Evolutionary conservation across 2,329 filamentous ascomycete genomes (phyloP), one percentile per base, ranked within the genome.

Genomic region (Alternaria brassicae): DNA sequence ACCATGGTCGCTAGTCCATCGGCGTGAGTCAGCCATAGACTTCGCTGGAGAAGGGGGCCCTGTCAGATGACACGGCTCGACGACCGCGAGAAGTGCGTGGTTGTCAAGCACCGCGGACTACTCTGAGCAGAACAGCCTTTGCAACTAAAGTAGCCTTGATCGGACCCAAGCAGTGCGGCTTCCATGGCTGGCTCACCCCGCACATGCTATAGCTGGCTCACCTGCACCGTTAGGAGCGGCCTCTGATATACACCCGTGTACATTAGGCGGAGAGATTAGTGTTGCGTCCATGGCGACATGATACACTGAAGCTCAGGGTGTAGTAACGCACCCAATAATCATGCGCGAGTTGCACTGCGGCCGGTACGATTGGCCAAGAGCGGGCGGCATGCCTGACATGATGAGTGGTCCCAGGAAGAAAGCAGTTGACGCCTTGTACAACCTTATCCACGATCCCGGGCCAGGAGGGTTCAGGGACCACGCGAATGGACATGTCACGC

Each of bases 391-490:
- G 19, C 19, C 36, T 47, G 58, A 51, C 49, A 49, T 67, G 69
- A 34, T 52, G 41, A 45, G 50, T 49, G 30, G 61, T 50, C 53
- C 63, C 63, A 64, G 57, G 47, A 55, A 58, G 65, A 57, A 65
- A 70, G 66, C 49, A 53, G 71, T 69, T 71, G 69, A 70, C 66
- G 71, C 66, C 65, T 62, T 59, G 44, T 52, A 61, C 64, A 76
- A 72, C 72, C 71, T 77, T 74, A 76, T 72, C 74, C 74, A 72
- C 66, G 58, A 60, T 37, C 25, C 61, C 62, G 74, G 73, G 73
- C 69, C 73, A 70, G 53, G 67, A 64, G 61, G 58, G 62, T 62
- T 68, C 68, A 72, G 71, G 72, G 67, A 71, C 71, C 68, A 74
- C 56, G 67, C 67, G 62, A 44, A 58, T 40, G 56, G 56, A 55